Evolutionary conservation across 257 asterid species (phyloP).

Genomic region (Salvia miltiorrhiza): DNA sequence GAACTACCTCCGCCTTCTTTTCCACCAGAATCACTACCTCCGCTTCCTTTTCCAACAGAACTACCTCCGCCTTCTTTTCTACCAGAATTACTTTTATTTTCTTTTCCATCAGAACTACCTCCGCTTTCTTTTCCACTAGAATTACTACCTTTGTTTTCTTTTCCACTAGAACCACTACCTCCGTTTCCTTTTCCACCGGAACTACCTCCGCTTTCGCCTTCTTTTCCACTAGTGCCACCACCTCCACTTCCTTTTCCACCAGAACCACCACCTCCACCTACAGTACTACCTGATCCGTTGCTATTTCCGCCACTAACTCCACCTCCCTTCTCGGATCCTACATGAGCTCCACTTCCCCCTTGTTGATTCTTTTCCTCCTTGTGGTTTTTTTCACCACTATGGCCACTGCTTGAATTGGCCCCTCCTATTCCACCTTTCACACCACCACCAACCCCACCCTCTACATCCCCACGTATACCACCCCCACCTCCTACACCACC

Average conservation of each 20-base stretch:
- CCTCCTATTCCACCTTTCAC: slow-evolving; percentile 17
- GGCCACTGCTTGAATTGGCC: slow-evolving; percentile 8
- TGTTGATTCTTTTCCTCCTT: neutral
- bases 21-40: too few relatives aligned
- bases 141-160: too few relatives aligned
- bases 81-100: slow-evolving; percentile 5
- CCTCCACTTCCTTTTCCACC: slow-evolving; percentile 13
- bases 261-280: slow-evolving; percentile 11
- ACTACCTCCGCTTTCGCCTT: slow-evolving; percentile 16
- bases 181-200: neutral
- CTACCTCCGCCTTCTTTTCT: too few relatives aligned
- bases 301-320: neutral
- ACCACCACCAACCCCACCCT: slow-evolving; percentile 2
- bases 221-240: slow-evolving; percentile 5
- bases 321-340: neutral
- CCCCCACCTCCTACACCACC: slow-evolving; percentile 21
- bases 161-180: slow-evolving; percentile 1
- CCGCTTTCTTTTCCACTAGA: too few relatives aligned
- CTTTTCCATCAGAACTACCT: neutral
- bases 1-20: too few relatives aligned
- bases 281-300: neutral
- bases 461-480: too few relatives aligned
- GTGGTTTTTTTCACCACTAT: neutral
- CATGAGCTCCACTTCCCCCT: slow-evolving; percentile 11
- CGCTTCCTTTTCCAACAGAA: too few relatives aligned